Percentiles rank a stretch among this genome's conserved stretches.
These are phyloP conservation scores for Trifolium subterraneum DNA, from an alignment of 306 rosid species.

Conservation along the genomic window DNA sequence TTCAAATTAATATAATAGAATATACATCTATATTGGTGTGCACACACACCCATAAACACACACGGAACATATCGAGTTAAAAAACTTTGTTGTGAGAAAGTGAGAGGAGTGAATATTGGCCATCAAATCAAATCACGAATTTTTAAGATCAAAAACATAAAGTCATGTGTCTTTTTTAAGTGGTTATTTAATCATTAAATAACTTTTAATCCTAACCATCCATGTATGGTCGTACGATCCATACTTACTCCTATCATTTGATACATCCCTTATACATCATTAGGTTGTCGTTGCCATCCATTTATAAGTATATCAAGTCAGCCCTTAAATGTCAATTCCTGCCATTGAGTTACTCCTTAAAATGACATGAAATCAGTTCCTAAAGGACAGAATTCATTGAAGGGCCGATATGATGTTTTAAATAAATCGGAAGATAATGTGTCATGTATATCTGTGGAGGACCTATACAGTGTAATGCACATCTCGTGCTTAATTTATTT, in stretches of 20 bases:
- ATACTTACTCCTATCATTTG: not conserved
- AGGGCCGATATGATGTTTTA: conserved; percentile 24
- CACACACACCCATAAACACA: not conserved
- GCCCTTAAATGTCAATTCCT: not conserved
- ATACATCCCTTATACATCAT: not conserved
- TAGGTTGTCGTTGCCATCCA: not conserved
- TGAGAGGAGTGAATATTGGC: conserved; percentile 4
- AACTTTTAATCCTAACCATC: not conserved
- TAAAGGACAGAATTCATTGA: conserved; percentile 23
- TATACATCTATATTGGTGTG: conserved; percentile 17
- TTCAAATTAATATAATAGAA: not conserved
- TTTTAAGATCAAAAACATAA: not conserved
- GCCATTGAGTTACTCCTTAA: conserved; percentile 9
- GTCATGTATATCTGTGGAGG: conserved; percentile 13
- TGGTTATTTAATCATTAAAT: not conserved
- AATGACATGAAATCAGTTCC: conserved; percentile 23
- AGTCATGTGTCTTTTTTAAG: not conserved
- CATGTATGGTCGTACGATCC: not conserved
- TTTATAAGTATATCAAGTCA: conserved; percentile 10
- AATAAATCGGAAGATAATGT: conserved; percentile 19
- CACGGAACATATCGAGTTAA: not conserved
- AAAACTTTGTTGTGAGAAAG: not conserved
- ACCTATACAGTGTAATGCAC: not conserved
- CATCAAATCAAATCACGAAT: not conserved
- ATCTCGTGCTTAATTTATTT: conserved; percentile 12